A percentile compares a stretch with the other conserved stretches of the same genome.
Evolutionary conservation across 78 protist genomes (phyloP).

Genomic region (Tieghemostelium lacteum): DNA sequence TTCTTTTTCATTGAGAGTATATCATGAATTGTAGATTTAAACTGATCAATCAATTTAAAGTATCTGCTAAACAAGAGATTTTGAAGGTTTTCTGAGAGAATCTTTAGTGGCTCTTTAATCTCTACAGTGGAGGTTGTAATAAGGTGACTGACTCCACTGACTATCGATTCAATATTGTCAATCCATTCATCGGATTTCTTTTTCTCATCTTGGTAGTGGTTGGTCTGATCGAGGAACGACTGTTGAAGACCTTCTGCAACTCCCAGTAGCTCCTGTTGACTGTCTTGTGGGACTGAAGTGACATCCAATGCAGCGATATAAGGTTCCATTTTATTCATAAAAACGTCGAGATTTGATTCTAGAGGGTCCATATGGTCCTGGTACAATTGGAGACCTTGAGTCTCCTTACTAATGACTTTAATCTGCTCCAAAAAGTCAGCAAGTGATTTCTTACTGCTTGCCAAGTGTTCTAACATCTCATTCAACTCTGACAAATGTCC

Average conservation of each 20-base stretch:
- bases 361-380: not conserved
- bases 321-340: slow-evolving; percentile 5
- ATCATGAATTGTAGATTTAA: not conserved
- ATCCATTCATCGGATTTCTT: not conserved
- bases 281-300: too few species aligned
- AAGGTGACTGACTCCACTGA: not conserved
- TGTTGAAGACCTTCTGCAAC: not conserved
- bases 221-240: not conserved
- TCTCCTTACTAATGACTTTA: not conserved
- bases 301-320: not conserved
- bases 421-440: not conserved
- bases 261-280: not conserved
- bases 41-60: not conserved
- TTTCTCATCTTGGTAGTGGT: not conserved
- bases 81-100: not conserved
- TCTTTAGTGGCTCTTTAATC: not conserved
- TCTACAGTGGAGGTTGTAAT: not conserved
- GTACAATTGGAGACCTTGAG: not conserved
- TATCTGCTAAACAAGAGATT: not conserved
- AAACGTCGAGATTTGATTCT: not conserved
- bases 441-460: not conserved
- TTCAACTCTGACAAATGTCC: not conserved
- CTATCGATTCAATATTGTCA: not conserved
- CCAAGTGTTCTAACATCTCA: not conserved
- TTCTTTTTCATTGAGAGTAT: not conserved